Base-by-base conservation (phyloP, 768 basidiomycete genomes). In the Stropharia rugosoannulata region DNA sequence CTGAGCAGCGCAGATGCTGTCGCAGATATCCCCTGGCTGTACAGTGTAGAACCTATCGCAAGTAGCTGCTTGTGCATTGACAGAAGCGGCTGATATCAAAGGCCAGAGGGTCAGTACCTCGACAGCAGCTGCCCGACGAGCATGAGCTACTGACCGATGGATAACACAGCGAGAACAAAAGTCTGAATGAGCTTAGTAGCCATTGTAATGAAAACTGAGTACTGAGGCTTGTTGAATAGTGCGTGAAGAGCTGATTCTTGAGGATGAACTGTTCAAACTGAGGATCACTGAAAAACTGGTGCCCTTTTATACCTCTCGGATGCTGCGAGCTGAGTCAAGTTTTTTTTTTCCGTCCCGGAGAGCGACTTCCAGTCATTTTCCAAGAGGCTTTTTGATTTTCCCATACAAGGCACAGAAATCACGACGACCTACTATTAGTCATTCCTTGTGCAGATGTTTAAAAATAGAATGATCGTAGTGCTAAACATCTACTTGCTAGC, bases 21-120 rank as follows among this genome's bases (percentile, higher is more conserved):
- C 73, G 68, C 85, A 87, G 49, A 73, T 78, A 64, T 85, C 82
- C 7, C 77, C 78, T 3, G 64, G 18, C 15, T 65, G 59, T 19
- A 87, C 79, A 13, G 73, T 76, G 57, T 80, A 81, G 59, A 65
- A 78, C 54, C 83, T 76, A 9, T 76, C 75, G 55, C 84, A 87
- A n/a, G 51, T 29, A 16, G 57, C 38, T 25, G 44, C 48, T 13
- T 13, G 29, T 10, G 15, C 48, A 22, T 32, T 22, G 32, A n/a
- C 27, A 49, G 22, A 4, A 7, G 27, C 27, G 27, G 7, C 27
- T 29, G 27, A 29, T 29, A 29, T 7, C 7, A 29, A 3, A 7
- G 27, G 7, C 7, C 27, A 29, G n/a, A n/a, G n/a, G n/a, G n/a
- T n/a, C n/a, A n/a, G n/a, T n/a, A n/a, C n/a, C n/a, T n/a, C n/a